Percentiles rank a stretch among this genome's conserved stretches.
These are phyloP conservation scores for Coemansia sp. DNA, from an alignment of 192 early-diverging fungal genomes.

Conservation along the genomic window DNA sequence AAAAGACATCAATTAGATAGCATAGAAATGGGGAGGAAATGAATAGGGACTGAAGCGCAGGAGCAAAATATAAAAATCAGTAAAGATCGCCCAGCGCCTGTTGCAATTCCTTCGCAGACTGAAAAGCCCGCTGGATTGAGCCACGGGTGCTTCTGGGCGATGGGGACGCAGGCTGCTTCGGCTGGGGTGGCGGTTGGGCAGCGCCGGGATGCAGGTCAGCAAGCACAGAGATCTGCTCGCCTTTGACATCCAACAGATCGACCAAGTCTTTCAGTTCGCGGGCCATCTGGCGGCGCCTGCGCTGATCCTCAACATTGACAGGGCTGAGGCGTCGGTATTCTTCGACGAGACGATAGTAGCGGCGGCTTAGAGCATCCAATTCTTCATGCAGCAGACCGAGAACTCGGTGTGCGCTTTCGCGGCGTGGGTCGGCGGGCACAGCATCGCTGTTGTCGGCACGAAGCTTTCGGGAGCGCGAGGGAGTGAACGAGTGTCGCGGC, in stretches of 20 bases:
- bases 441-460: too few relatives aligned
- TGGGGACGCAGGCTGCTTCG: neutral
- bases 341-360: conserved; percentile 42
- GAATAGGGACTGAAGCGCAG: neutral
- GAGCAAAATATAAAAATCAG: conserved; percentile 3
- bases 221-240: conserved; percentile 51
- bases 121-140: conserved; percentile 26
- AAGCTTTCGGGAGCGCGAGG: conserved; percentile 8
- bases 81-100: conserved; percentile 43
- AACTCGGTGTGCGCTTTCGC: conserved; percentile 14
- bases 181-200: too few relatives aligned
- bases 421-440: too few relatives aligned
- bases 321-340: conserved; percentile 39
- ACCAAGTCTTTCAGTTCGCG: conserved; percentile 51
- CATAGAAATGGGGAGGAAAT: neutral
- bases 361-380: conserved; percentile 48
- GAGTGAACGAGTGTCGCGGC: conserved; percentile 33
- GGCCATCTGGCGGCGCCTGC: conserved; percentile 32
- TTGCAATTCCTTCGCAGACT: conserved; percentile 42
- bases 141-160: neutral
- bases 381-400: conserved; percentile 45
- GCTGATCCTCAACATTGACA: conserved; percentile 17
- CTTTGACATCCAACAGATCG: conserved; percentile 50
- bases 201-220: conserved; percentile 33
- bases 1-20: too few relatives aligned